Percentiles rank a stretch among this genome's conserved stretches.
Evolutionary conservation across 2,329 filamentous ascomycete genomes (phyloP).

Genomic region (Teratosphaeria zuluensis): DNA sequence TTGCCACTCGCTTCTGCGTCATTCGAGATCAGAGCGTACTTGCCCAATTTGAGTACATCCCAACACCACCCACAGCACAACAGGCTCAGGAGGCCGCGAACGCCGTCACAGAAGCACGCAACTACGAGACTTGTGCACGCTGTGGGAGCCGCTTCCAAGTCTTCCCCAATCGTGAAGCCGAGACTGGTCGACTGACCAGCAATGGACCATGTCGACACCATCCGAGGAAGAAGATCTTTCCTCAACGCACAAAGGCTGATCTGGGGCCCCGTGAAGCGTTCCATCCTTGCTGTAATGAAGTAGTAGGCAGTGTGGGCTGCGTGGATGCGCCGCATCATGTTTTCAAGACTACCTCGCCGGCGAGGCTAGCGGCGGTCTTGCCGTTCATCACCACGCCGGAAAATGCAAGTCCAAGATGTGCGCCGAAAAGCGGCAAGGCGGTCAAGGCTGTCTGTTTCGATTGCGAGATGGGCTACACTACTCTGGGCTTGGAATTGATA

Average conservation of each 20-base stretch:
- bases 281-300: slow-evolving; percentile 71
- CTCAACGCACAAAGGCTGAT: slow-evolving; percentile 46
- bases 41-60: slow-evolving; percentile 66
- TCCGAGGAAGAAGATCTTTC: slow-evolving; percentile 59
- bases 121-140: slow-evolving; percentile 83
- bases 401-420: slow-evolving; percentile 43
- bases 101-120: slow-evolving; percentile 56
- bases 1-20: slow-evolving; percentile 47
- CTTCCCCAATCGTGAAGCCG: slow-evolving; percentile 71
- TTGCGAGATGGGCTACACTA: slow-evolving; percentile 97
- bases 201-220: slow-evolving; percentile 76
- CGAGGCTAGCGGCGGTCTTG: slow-evolving; percentile 65
- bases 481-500: slow-evolving; percentile 76
- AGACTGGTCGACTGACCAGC: slow-evolving; percentile 61
- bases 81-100: slow-evolving; percentile 58
- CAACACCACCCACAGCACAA: slow-evolving; percentile 51
- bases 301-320: slow-evolving; percentile 69
- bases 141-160: slow-evolving; percentile 83
- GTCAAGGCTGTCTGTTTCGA: slow-evolving; percentile 71
- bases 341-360: slow-evolving; percentile 70
- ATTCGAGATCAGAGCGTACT: slow-evolving; percentile 55
- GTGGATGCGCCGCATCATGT: slow-evolving; percentile 57
- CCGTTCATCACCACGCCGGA: slow-evolving; percentile 72
- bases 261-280: slow-evolving; percentile 50
- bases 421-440: slow-evolving; percentile 19